Base-by-base conservation (phyloP, 1,284 basidiomycete species). In the Microbotryum saponariae region DNA sequence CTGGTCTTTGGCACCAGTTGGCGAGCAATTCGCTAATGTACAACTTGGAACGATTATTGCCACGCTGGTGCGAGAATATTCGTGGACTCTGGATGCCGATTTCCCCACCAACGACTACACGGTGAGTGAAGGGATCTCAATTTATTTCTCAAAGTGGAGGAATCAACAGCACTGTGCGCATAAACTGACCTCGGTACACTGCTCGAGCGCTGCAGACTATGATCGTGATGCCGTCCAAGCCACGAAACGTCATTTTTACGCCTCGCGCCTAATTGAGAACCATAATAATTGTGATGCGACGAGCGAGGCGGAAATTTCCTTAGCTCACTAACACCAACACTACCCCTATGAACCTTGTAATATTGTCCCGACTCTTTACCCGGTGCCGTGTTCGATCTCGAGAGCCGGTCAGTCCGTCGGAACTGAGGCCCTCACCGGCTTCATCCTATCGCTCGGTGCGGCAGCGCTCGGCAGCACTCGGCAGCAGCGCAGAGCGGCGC, bases 1-100 rank as follows among this genome's bases (percentile, higher is more conserved):
- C 27, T 23, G 21, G 23, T 23, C 16, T 10, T 53, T 10, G 18
- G 14, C n/a, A 16, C 18, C 25, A 53, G 51, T 96, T 68, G 92
- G 92, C 68, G 92, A 96, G 78, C 89, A 91, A 83, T 98, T 97
- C 73, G 96, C 96, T 18, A 94, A 97, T 75, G 77, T 97, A 59
- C 96, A 99, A 77, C 80, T 98, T 29, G 88, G 91, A 51, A 86
- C 86, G 7, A 82, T 98, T 74, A 78, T 98, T 65, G 76, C 85
- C 9, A 89, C 86, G 12, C 75, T 98, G 63, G 78, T 97, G 47
- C 85, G 93, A 59, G 78, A 82, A 62, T 79, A 89, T 65, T 88
- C 90, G 74, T 74, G 97, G 74, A 82, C 81, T 58, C 78, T 96
- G 46, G 85, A 81, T 48, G 76, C 78, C 45, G 79, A 63, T 9